These are phyloP conservation scores for Sugiyamaella marilandica DNA, from an alignment of 805 yeast species.

Conservation along the genomic window DNA sequence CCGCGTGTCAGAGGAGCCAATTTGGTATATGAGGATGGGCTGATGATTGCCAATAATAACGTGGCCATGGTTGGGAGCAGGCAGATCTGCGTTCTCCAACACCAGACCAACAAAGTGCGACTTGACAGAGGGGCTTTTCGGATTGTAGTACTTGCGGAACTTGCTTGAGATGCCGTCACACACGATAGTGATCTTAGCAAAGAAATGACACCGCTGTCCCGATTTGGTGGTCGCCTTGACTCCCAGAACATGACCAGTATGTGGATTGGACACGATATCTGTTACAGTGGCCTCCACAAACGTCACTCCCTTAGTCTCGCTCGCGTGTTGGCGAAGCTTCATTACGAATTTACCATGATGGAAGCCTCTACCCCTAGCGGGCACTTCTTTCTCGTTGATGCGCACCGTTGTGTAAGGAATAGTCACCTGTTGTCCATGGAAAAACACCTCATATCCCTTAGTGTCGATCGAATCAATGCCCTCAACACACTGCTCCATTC, in stretches of 20 bases:
- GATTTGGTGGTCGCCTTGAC: conserved; percentile 41
- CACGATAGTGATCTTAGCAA: conserved; percentile 63
- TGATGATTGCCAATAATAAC: conserved; percentile 80
- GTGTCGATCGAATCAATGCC: conserved; percentile 73
- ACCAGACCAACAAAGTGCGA: conserved; percentile 87
- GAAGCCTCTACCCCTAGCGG: conserved; percentile 68
- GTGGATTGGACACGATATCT: conserved; percentile 51
- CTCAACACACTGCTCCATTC: conserved; percentile 71
- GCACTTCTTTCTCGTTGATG: conserved; percentile 4
- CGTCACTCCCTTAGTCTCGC: conserved; percentile 66
- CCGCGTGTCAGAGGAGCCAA: conserved; percentile 75
- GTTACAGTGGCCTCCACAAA: conserved; percentile 81
- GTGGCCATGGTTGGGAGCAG: conserved; percentile 77
- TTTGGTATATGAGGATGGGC: conserved; percentile 86
- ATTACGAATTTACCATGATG: conserved; percentile 86
- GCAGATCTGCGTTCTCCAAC: conserved; percentile 68
- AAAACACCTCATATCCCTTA: conserved; percentile 76
- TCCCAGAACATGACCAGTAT: conserved; percentile 60
- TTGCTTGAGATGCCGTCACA: conserved; percentile 95
- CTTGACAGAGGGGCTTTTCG: conserved; percentile 62
- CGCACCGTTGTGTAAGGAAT: conserved; percentile 48
- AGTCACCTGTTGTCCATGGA: conserved; percentile 49
- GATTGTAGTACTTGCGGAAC: conserved; percentile 69
- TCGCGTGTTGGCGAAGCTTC: conserved; percentile 70
- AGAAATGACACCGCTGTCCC: conserved; percentile 41